phyloP scores from a whole-genome alignment of 2,329 filamentous ascomycete genomes.

The Bimuria novae-zelandiae region DNA sequence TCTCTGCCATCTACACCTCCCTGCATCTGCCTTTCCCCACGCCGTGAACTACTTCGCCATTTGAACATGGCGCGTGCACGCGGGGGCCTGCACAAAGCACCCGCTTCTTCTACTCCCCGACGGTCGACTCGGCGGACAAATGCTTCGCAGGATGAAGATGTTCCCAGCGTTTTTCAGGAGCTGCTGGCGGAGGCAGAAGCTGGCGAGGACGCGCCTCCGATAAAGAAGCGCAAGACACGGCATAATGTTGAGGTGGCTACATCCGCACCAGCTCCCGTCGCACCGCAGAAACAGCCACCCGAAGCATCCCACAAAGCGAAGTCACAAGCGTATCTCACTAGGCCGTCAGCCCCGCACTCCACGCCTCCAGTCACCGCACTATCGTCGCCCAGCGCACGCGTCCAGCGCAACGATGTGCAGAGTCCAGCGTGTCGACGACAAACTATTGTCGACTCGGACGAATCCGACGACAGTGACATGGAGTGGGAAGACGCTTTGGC shows the following conservation, averaged over 20 bases:
- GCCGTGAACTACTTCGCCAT: neutral
- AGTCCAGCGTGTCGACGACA: conserved; percentile 39
- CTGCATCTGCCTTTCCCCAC: neutral
- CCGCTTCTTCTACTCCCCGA: conserved; percentile 20
- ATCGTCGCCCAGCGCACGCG: neutral
- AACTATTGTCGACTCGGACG: conserved; percentile 53
- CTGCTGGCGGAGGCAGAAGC: conserved; percentile 46
- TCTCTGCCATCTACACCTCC: neutral
- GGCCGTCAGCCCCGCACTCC: conserved; percentile 7
- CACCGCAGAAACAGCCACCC: neutral
- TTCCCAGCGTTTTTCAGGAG: conserved; percentile 52
- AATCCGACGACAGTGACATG: conserved; percentile 61
- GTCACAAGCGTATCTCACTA: conserved; percentile 15
- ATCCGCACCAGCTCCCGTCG: conserved; percentile 5
- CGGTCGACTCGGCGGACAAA: conserved; percentile 31
- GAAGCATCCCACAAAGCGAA: neutral
- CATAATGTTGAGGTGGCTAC: conserved; percentile 1
- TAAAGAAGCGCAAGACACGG: conserved; percentile 44
- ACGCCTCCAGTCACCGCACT: conserved; percentile 1
- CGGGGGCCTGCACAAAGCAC: conserved; percentile 27
- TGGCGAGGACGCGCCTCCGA: conserved; percentile 40
- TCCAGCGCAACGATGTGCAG: conserved; percentile 12
- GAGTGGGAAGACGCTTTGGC: conserved; percentile 64
- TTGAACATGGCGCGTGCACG: conserved; percentile 35
- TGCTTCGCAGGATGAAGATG: conserved; percentile 25